phyloP scores from a whole-genome alignment of 768 basidiomycete species.

The Daedalea quercina region DNA sequence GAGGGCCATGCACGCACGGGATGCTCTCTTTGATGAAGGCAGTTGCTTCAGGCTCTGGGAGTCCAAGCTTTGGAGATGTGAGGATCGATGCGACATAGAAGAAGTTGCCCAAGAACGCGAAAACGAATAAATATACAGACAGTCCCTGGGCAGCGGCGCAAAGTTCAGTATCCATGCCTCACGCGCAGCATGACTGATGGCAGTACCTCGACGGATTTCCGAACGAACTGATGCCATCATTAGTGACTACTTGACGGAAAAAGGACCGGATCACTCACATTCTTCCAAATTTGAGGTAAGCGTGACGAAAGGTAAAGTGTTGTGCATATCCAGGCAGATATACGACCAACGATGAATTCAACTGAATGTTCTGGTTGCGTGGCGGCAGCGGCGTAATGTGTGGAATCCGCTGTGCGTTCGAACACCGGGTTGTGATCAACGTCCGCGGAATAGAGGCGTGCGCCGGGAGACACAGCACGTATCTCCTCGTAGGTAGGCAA shows the following conservation, averaged over 20 bases:
- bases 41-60: conserved; percentile 52
- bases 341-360: conserved; percentile 76
- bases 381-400: conserved; percentile 8
- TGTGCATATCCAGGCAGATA: conserved; percentile 93
- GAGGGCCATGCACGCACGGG: conserved; percentile 49
- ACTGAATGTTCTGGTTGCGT: conserved; percentile 15
- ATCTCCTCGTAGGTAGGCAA: neutral
- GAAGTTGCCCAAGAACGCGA: conserved; percentile 88
- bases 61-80: conserved; percentile 57
- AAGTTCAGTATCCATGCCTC: neutral
- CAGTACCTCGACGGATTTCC: conserved; percentile 82
- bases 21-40: conserved; percentile 75
- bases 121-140: conserved; percentile 88
- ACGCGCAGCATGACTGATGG: neutral
- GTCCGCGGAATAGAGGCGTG: neutral
- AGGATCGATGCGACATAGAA: conserved; percentile 92
- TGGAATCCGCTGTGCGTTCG: too few species aligned
- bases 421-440: conserved; percentile 2
- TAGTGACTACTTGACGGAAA: neutral
- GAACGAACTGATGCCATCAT: conserved; percentile 49
- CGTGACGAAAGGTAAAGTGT: conserved; percentile 89
- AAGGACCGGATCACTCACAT: conserved; percentile 55
- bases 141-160: conserved; percentile 51
- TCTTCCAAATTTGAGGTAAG: conserved; percentile 98
- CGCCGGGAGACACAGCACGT: neutral